These are phyloP conservation scores for Tolypocladium endophyticum DNA, from an alignment of 2,329 filamentous ascomycete genomes.

Conservation along the genomic window DNA sequence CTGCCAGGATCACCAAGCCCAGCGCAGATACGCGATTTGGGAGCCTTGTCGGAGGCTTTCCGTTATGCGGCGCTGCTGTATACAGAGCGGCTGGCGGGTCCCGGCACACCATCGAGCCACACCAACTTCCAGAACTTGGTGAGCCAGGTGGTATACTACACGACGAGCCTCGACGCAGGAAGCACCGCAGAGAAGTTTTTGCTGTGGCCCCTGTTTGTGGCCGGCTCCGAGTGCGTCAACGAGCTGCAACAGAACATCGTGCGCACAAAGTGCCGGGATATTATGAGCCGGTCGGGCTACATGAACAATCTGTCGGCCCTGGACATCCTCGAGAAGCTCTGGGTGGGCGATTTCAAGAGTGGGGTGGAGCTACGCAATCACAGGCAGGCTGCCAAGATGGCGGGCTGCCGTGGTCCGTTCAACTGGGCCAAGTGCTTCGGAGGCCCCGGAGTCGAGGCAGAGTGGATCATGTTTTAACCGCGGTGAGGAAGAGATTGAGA, in stretches of 20 bases:
- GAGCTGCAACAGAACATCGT: conserved; percentile 70
- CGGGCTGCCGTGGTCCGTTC: conserved; percentile 38
- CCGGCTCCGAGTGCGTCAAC: conserved; percentile 80
- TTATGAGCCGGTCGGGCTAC: conserved; percentile 82
- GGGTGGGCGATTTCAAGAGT: conserved; percentile 47
- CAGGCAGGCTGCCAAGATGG: conserved; percentile 15
- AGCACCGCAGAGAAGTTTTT: conserved; percentile 76
- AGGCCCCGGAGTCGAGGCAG: conserved; percentile 44
- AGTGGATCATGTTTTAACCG: conserved; percentile 56
- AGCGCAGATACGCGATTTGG: conserved; percentile 61
- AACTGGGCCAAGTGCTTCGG: conserved; percentile 49
- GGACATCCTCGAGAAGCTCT: conserved; percentile 76
- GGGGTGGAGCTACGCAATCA: conserved; percentile 20
- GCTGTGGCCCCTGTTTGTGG: conserved; percentile 86
- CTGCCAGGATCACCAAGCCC: conserved; percentile 40
- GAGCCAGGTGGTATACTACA: conserved; percentile 71
- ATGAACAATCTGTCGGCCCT: conserved; percentile 85
- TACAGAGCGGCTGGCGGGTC: conserved; percentile 76
- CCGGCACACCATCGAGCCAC: conserved; percentile 60
- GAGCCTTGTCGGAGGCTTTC: conserved; percentile 81
- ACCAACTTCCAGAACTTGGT: conserved; percentile 77
- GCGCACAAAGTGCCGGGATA: conserved; percentile 69
- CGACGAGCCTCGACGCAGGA: conserved; percentile 64
- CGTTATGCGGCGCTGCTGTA: conserved; percentile 83
- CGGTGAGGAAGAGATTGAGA: neutral